Conservation (phyloP, 192 early-diverging fungal genomes). For the Anaeromyces robustus region DNA sequence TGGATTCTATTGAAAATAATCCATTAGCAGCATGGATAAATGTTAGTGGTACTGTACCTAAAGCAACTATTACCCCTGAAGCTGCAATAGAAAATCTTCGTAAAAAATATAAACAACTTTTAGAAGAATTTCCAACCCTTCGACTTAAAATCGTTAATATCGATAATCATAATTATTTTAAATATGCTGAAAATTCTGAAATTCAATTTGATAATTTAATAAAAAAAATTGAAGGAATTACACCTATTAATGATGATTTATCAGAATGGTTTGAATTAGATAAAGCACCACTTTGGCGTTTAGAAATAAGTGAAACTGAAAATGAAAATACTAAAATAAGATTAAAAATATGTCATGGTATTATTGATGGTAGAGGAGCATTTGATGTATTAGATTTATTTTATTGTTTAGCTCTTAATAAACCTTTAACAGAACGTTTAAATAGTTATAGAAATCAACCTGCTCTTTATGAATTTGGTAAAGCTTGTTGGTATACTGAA, state of each 20-base stretch:
- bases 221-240: background rate
- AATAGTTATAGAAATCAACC: background rate
- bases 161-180: background rate
- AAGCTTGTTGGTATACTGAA: background rate
- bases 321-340: background rate
- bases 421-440: background rate
- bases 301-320: background rate
- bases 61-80: background rate
- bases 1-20: background rate
- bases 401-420: background rate
- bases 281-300: background rate
- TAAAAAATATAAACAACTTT: background rate
- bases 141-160: background rate
- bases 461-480: background rate
- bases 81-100: background rate
- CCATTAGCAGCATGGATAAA: background rate
- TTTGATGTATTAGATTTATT: background rate
- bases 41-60: background rate
- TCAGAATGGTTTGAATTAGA: background rate
- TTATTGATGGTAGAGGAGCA: background rate
- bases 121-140: background rate
- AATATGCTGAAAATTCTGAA: background rate
- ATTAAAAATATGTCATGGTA: background rate
- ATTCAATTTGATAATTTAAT: background rate
- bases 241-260: background rate